These are phyloP conservation scores for Moesziomyces parantarcticus DNA, from an alignment of 1,284 basidiomycete genomes.

Conservation along the genomic window DNA sequence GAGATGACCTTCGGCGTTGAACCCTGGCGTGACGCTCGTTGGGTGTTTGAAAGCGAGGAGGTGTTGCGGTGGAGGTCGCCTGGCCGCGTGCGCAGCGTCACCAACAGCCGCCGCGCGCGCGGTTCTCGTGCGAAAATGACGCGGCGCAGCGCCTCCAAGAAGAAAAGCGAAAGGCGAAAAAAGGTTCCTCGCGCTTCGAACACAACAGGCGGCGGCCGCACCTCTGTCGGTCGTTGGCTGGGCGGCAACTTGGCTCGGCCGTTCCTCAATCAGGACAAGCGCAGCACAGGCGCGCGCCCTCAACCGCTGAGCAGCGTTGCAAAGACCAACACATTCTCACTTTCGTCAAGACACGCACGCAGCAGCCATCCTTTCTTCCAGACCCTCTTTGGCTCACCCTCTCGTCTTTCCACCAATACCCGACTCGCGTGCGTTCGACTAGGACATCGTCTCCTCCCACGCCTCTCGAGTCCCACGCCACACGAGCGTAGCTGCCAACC, in stretches of 20 bases:
- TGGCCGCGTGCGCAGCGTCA: slow-evolving; percentile 9
- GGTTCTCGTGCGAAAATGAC: slow-evolving; percentile 26
- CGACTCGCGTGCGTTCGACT: not conserved
- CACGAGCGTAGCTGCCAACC: not conserved
- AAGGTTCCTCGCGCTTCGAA: slow-evolving; percentile 49
- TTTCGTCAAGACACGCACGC: slow-evolving; percentile 1
- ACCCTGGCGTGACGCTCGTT: not conserved
- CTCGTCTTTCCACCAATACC: not conserved
- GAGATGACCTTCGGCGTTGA: not conserved
- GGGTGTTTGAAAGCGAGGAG: not conserved
- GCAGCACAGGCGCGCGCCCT: slow-evolving; percentile 4
- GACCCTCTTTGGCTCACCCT: not conserved
- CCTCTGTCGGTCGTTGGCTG: not conserved
- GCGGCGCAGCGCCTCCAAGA: slow-evolving; percentile 3
- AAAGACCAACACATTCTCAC: slow-evolving; percentile 15
- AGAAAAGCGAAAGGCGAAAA: slow-evolving; percentile 18
- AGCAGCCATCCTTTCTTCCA: slow-evolving; percentile 8
- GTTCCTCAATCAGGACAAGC: not conserved
- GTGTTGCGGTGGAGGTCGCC: slow-evolving; percentile 28
- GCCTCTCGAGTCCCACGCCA: not conserved
- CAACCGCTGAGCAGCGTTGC: not conserved
- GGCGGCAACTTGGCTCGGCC: not conserved
- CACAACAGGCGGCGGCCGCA: slow-evolving; percentile 18
- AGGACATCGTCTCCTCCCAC: not conserved
- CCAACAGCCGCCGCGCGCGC: not conserved